Conservation (phyloP, 1,139 yeast genomes). For the Yamadazyma membranifaciens region DNA sequence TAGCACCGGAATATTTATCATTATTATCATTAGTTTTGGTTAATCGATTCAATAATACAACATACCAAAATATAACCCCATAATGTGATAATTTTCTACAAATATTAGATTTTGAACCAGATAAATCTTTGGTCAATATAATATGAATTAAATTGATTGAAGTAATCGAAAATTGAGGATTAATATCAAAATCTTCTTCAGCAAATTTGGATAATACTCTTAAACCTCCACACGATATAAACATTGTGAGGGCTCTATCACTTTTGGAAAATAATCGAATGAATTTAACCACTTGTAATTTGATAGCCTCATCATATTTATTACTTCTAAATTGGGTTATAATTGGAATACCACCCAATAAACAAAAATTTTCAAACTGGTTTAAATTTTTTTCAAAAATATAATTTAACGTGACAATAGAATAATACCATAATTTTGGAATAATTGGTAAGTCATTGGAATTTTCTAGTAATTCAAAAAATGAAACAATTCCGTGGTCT, state of each 20-base stretch:
- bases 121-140: constrained; percentile 42
- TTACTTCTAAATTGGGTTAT: constrained; percentile 43
- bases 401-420: constrained; percentile 40
- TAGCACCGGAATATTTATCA: constrained; percentile 9
- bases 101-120: constrained; percentile 50
- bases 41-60: constrained; percentile 39
- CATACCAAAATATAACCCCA: constrained; percentile 51
- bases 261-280: constrained; percentile 38
- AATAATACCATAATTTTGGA: constrained; percentile 39
- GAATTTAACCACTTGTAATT: constrained; percentile 46
- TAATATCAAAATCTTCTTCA: constrained; percentile 51
- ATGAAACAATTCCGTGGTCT: constrained; percentile 49
- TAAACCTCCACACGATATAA: constrained; percentile 58
- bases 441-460: constrained; percentile 30
- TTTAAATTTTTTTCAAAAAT: constrained; percentile 35
- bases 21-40: constrained; percentile 14
- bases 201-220: constrained; percentile 49
- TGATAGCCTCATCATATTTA: constrained; percentile 33
- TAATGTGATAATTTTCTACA: constrained; percentile 53
- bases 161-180: constrained; percentile 46
- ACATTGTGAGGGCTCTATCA: constrained; percentile 44
- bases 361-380: constrained; percentile 50
- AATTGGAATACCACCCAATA: constrained; percentile 58
- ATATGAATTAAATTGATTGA: constrained; percentile 48
- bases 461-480: constrained; percentile 47